Conservation (phyloP, 2,329 filamentous ascomycete species). For the Torrubiella hemipterigena region DNA sequence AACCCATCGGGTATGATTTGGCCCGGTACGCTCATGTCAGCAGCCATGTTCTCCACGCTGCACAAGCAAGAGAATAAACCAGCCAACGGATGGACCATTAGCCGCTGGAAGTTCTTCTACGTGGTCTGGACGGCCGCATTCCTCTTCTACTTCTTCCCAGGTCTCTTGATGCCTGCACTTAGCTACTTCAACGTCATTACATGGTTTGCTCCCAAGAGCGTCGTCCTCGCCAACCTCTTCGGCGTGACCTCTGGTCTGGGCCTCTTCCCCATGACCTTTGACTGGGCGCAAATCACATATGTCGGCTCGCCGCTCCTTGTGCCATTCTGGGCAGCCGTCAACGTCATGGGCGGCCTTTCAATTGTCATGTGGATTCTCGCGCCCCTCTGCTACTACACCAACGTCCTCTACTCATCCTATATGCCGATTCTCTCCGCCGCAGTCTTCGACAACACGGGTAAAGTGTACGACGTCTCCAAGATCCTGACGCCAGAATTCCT, state of each 20-base stretch:
- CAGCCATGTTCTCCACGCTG: conserved; percentile 77
- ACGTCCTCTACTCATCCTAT: conserved; percentile 69
- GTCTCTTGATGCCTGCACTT: conserved; percentile 68
- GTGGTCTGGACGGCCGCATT: conserved; percentile 60
- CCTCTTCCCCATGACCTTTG: conserved; percentile 75
- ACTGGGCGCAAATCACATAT: conserved; percentile 84
- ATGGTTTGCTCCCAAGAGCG: conserved; percentile 77
- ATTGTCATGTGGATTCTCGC: conserved; percentile 78
- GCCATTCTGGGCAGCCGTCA: conserved; percentile 78
- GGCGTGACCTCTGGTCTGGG: conserved; percentile 77
- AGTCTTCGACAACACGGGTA: conserved; percentile 76
- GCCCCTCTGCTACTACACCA: conserved; percentile 69
- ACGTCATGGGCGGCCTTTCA: conserved; percentile 68
- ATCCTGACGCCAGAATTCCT: conserved; percentile 68
- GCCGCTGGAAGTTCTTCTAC: conserved; percentile 75
- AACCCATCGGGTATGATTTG: conserved; percentile 84
- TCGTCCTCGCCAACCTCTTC: conserved; percentile 79
- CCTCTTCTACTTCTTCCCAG: conserved; percentile 74
- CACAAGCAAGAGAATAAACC: conserved; percentile 76
- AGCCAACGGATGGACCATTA: conserved; percentile 73
- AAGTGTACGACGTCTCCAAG: conserved; percentile 68
- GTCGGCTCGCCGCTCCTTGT: conserved; percentile 77
- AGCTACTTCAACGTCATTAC: conserved; percentile 85
- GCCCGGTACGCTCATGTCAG: conserved; percentile 80
- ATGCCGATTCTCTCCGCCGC: conserved; percentile 77